Evolutionary conservation across 768 basidiomycete species (phyloP), one percentile per base, ranked within the genome.

Genomic region (Rubroboletus satanas): DNA sequence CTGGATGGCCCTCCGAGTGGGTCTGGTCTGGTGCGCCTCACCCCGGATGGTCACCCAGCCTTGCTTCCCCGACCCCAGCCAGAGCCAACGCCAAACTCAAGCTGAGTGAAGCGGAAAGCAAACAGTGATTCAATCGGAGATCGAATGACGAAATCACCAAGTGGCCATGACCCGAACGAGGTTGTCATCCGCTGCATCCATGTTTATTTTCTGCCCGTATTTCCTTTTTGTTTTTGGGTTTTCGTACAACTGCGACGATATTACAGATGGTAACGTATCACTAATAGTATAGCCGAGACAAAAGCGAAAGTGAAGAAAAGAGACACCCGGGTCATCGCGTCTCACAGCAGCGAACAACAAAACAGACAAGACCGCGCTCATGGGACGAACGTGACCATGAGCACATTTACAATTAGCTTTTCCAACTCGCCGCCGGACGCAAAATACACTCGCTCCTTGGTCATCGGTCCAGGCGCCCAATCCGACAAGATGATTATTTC

Each of bases 341-440:
- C 28, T 12, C 33, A 6, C 33, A 47, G 33, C 48, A 51, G 23
- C 38, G 14, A 37, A n/a, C 33, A 14, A 31, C 33, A 18, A 32
- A 8, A 21, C 28, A 3, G 7, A 29, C 5, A 28, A n/a, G 14
- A 35, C 21, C 8, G 48, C 54, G 28, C 39, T 78, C 72, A 86
- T 45, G 84, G 83, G 58, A 90, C 81, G 58, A 76, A 90, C 5
- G 83, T 81, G 23, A 90, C 85, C 44, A 91, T 62, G 49, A 90
- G 67, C n/a, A 83, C 80, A 67, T 91, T 90, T 21, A 91, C 86
- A 5, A 89, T 77, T 52, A 91, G 67, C 70, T 84, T 90, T 66
- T 88, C 83, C 65, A 90, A 64, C 66, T 83, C 80, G 2, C 85
- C 85, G 14, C 76, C 75, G 5, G 83, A 79, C 4, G 88, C 79